Evolutionary conservation across 306 rosid genomes (phyloP).

Genomic region (Trichosanthes truncata): DNA sequence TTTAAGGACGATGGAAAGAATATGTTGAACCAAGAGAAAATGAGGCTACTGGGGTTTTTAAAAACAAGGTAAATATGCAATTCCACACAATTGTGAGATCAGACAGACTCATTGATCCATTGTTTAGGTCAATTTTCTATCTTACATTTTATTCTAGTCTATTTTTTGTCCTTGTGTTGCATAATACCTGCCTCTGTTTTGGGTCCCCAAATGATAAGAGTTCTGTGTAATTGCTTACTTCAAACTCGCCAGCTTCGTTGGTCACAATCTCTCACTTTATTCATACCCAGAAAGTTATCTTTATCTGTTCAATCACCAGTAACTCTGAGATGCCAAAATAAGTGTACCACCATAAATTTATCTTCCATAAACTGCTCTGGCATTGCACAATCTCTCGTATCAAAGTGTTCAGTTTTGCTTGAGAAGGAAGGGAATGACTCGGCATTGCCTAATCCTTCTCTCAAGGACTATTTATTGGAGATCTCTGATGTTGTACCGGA

Average conservation of each 20-base stretch:
- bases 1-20: too few relatives aligned
- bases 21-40: background rate
- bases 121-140: background rate
- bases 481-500: conserved; percentile 51
- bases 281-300: conserved; percentile 7
- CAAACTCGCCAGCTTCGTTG: conserved; percentile 22
- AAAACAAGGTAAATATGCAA: background rate
- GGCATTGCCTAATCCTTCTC: conserved; percentile 28
- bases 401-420: conserved; percentile 19
- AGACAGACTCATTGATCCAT: background rate
- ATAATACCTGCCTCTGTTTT: background rate
- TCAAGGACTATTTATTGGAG: conserved; percentile 41
- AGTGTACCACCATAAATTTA: conserved; percentile 12
- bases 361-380: conserved; percentile 28
- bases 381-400: conserved; percentile 36
- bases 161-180: background rate
- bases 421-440: conserved; percentile 20
- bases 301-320: background rate
- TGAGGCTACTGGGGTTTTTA: background rate
- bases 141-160: background rate
- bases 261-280: conserved; percentile 11
- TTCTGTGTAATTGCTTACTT: conserved; percentile 2
- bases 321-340: conserved; percentile 2
- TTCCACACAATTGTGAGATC: background rate
- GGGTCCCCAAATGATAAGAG: conserved; percentile 10